phyloP scores from a whole-genome alignment of 768 basidiomycete species.

The Lactarius deliciosus region DNA sequence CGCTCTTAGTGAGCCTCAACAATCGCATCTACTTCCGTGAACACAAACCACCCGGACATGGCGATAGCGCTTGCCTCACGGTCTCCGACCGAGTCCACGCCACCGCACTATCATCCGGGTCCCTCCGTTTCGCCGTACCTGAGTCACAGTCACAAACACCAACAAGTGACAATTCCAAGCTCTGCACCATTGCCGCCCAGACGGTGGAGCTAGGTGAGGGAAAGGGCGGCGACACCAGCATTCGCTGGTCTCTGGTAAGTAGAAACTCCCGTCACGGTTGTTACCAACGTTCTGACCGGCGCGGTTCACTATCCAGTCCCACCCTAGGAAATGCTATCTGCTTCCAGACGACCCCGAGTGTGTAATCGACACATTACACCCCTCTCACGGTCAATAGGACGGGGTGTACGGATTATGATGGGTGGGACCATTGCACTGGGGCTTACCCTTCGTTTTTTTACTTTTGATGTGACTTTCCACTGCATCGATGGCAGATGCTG shows the following conservation, averaged over 20 bases:
- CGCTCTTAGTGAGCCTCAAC: background rate
- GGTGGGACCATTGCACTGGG: too few relatives aligned
- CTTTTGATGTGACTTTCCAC: too few relatives aligned
- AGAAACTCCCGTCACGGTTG: background rate
- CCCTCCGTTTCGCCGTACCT: background rate
- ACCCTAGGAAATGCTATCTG: too few relatives aligned
- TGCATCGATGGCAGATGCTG: too few relatives aligned
- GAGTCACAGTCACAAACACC: background rate
- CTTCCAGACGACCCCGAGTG: too few relatives aligned
- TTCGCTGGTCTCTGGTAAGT: background rate
- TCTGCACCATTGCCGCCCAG: background rate
- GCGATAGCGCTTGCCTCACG: background rate
- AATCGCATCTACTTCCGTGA: conserved; percentile 1
- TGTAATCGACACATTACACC: too few relatives aligned
- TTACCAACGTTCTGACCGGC: background rate
- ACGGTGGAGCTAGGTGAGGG: background rate
- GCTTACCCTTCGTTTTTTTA: too few relatives aligned
- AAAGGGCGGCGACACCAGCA: background rate
- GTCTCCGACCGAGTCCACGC: background rate
- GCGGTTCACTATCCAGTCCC: background rate
- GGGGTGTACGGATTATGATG: too few relatives aligned
- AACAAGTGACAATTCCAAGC: background rate
- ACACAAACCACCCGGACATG: background rate
- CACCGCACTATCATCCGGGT: background rate
- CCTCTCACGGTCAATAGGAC: too few relatives aligned